Conservation (phyloP, 768 basidiomycete genomes). For the Imleria badia region DNA sequence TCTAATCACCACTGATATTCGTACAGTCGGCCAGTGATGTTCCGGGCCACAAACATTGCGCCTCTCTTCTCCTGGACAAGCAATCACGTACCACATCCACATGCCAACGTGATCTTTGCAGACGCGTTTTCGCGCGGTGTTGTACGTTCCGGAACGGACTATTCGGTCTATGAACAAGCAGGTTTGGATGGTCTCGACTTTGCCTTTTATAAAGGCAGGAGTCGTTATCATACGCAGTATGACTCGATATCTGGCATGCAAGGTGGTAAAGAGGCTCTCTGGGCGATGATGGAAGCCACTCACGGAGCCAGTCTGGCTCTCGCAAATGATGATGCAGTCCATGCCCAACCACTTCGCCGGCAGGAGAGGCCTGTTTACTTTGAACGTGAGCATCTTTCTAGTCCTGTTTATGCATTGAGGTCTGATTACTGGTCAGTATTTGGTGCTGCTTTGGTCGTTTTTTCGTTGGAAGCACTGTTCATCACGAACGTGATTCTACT, state of each 20-base stretch:
- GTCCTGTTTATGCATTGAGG: neutral
- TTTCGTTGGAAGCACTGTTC: constrained; percentile 51
- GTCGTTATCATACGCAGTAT: constrained; percentile 73
- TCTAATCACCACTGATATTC: neutral
- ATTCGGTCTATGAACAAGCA: constrained; percentile 56
- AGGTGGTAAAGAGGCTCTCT: constrained; percentile 57
- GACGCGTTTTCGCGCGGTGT: constrained; percentile 68
- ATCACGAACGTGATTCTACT: constrained; percentile 60
- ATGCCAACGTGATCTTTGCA: constrained; percentile 66
- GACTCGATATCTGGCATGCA: constrained; percentile 63
- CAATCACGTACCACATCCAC: constrained; percentile 57
- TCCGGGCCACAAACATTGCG: constrained; percentile 64
- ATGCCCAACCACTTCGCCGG: constrained; percentile 22
- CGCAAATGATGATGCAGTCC: constrained; percentile 42
- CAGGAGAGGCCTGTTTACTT: constrained; percentile 57
- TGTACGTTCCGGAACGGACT: constrained; percentile 74
- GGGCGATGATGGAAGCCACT: constrained; percentile 77
- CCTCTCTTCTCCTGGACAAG: constrained; percentile 53
- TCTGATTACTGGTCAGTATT: constrained; percentile 48
- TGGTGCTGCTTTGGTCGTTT: constrained; percentile 50
- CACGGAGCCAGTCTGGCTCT: constrained; percentile 55
- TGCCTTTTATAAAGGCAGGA: constrained; percentile 74
- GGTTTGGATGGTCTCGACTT: constrained; percentile 73
- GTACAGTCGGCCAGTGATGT: constrained; percentile 68
- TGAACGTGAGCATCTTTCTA: constrained; percentile 53